These are phyloP conservation scores for Globisporangium emineosum DNA, from an alignment of 352 stramenopile species.

Conservation along the genomic window DNA sequence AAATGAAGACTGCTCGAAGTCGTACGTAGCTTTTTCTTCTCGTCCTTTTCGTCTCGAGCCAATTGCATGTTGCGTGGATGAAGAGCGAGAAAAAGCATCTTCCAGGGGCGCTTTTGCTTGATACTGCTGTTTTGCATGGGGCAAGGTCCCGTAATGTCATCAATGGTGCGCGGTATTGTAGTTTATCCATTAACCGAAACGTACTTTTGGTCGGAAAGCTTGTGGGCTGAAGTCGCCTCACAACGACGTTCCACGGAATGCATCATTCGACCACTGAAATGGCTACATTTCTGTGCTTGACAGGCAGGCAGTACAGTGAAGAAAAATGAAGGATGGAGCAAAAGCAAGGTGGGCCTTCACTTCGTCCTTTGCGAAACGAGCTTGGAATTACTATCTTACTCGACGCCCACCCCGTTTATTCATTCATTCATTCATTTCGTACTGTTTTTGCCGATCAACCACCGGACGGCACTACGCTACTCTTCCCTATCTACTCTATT, in stretches of 20 bases:
- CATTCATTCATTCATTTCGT: not conserved
- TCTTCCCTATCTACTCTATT: not conserved
- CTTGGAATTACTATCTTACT: not conserved
- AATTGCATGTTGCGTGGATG: not conserved
- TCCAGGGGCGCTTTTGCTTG: not conserved
- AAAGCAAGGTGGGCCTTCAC: not conserved
- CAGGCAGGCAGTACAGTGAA: not conserved
- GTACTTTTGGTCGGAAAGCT: no score
- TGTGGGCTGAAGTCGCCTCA: not conserved
- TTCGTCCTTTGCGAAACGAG: not conserved
- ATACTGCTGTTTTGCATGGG: not conserved
- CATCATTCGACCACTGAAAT: not conserved
- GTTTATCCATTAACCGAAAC: not conserved
- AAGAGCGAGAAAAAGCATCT: not conserved
- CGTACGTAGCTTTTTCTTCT: no score
- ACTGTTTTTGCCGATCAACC: not conserved
- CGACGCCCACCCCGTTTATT: not conserved
- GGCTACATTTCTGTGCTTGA: not conserved
- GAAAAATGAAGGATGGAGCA: not conserved
- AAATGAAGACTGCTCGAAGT: no score
- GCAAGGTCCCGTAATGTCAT: not conserved
- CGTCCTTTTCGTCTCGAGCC: no score
- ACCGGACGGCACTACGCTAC: not conserved
- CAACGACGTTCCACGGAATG: not conserved
- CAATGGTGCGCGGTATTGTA: not conserved